Conservation (phyloP, 106 monocot species). For the Platanthera guangdongensis region DNA sequence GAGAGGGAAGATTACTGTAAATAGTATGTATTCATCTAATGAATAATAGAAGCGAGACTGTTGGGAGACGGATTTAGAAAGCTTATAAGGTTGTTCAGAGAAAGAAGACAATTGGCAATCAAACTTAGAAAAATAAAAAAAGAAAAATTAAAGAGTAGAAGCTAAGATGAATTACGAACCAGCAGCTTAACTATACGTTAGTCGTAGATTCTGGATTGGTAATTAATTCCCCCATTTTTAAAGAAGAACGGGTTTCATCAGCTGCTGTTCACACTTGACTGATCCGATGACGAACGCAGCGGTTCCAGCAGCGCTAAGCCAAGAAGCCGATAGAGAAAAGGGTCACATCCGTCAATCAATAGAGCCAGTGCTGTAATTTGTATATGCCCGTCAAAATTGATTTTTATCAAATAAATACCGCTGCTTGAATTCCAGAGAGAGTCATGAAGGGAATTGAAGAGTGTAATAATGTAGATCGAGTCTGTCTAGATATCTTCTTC, state of each 20-base stretch:
- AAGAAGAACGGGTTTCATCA: background rate
- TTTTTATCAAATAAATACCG: no score
- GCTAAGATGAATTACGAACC: background rate
- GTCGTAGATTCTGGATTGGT: background rate
- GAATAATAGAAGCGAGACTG: background rate
- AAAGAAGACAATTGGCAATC: background rate
- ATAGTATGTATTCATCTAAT: background rate
- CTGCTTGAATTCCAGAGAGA: no score
- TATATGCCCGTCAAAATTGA: background rate
- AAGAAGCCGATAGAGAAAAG: background rate
- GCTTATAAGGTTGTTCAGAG: background rate
- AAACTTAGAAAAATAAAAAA: background rate
- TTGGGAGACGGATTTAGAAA: background rate
- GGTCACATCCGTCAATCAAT: constrained; percentile 4
- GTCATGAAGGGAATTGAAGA: background rate
- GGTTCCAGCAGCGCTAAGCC: no score
- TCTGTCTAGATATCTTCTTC: background rate
- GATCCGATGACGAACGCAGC: no score
- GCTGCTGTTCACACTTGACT: background rate
- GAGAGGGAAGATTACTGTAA: background rate
- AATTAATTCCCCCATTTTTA: background rate
- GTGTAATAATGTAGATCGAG: background rate
- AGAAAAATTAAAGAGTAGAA: background rate
- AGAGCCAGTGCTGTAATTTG: background rate
- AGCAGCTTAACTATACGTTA: background rate